Base-by-base conservation (phyloP, 139 green algal genomes). In the Haematococcus lacustris region DNA sequence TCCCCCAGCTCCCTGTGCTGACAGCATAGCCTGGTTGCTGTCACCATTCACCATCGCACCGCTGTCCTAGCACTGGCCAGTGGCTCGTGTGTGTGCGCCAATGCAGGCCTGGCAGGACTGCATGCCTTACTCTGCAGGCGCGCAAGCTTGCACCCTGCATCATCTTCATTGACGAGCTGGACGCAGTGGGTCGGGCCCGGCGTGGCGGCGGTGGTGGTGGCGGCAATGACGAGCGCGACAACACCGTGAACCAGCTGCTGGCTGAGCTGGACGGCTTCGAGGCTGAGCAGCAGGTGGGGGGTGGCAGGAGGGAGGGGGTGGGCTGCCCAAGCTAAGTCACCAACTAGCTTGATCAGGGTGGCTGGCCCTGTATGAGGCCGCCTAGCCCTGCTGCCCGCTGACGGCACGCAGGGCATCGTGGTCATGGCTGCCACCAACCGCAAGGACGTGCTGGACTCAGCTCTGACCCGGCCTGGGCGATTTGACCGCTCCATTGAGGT, bases 81-180 rank as follows among this genome's bases (percentile, higher is more conserved):
- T n/a, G n/a, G n/a, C n/a, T n/a, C n/a, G n/a, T n/a, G n/a, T n/a
- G n/a, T n/a, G n/a, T n/a, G n/a, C n/a, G n/a, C n/a, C n/a, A n/a
- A n/a, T n/a, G n/a, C n/a, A n/a, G n/a, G n/a, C n/a, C n/a, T n/a
- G n/a, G n/a, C n/a, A n/a, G n/a, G n/a, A n/a, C n/a, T n/a, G n/a
- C n/a, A n/a, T n/a, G n/a, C n/a, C n/a, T n/a, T n/a, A n/a, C n/a
- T 87, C 30, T 70, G 33, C 73, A 89, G 83, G 92, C 93, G 1
- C 80, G 90, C 51, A 85, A 84, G 32, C 78, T 91, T 71, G 84
- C 91, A 0, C 93, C 93, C 0, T 88, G 87, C 72, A 97, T 98
- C 87, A 92, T 98, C 72, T 98, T 98, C 81, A 96, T 98, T 60
- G 93, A 98, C 77, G 93, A 98, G 87, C 89, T 98, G 57, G 93